phyloP scores from a whole-genome alignment of 345 rosid genomes.

The Syzygium grande region DNA sequence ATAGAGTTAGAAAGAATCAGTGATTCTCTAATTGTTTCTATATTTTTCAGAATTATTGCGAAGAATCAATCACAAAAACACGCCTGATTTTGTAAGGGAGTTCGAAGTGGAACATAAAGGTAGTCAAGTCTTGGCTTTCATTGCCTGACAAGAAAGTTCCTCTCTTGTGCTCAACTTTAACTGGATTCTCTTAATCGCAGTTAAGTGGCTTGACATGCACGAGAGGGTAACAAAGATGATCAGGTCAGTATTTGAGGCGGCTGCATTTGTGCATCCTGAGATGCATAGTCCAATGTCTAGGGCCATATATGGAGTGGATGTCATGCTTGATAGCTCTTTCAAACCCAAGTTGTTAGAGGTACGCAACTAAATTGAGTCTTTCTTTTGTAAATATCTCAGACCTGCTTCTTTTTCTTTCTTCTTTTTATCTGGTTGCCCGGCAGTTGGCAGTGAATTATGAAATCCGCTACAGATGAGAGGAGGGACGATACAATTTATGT shows the following conservation, averaged over 20 bases:
- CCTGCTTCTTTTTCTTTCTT: neutral
- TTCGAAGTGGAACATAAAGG: constrained; percentile 83
- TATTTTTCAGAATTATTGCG: constrained; percentile 77
- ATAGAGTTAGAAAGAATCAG: neutral
- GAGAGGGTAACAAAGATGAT: constrained; percentile 50
- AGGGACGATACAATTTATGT: neutral
- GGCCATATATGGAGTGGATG: constrained; percentile 88
- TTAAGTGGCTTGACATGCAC: constrained; percentile 79
- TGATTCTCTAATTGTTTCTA: constrained; percentile 5
- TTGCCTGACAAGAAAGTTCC: neutral
- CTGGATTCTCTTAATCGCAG: constrained; percentile 19
- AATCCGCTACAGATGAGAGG: neutral
- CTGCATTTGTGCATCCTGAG: constrained; percentile 74
- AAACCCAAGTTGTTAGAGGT: constrained; percentile 92
- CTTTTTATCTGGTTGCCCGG: accelerated
- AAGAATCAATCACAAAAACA: constrained; percentile 67
- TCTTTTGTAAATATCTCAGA: neutral
- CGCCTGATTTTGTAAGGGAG: constrained; percentile 70
- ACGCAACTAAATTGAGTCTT: constrained; percentile 11
- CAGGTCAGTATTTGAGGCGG: constrained; percentile 72
- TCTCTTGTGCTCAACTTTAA: neutral
- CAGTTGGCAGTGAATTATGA: neutral
- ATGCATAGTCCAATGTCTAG: constrained; percentile 75
- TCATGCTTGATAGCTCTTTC: constrained; percentile 76
- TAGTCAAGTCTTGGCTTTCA: constrained; percentile 10